A percentile compares a stretch with the other conserved stretches of the same genome.
phyloP scores from a whole-genome alignment of 768 basidiomycete genomes.

The Porpolomopsis calyptriformis region DNA sequence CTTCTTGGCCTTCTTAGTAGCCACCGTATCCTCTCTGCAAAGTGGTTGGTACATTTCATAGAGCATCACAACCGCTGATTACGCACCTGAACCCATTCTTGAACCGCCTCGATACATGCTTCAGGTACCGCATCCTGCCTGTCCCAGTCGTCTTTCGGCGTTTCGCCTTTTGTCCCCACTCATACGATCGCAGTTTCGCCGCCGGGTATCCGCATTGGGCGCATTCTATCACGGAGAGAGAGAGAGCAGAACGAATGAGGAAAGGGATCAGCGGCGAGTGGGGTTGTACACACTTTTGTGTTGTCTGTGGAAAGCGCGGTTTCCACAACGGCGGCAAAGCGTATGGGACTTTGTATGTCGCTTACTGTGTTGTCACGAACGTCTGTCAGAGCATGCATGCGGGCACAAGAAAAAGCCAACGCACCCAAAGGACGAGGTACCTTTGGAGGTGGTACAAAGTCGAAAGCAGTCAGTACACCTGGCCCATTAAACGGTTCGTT shows the following conservation, averaged over 20 bases:
- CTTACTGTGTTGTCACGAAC: slow-evolving; percentile 49
- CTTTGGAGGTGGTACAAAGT: slow-evolving; percentile 28
- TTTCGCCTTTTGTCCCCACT: slow-evolving; percentile 99
- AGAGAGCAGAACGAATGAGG: slow-evolving; percentile 4
- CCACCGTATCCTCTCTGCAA: slow-evolving; percentile 76
- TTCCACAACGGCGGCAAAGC: slow-evolving; percentile 93
- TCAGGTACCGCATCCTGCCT: slow-evolving; percentile 90
- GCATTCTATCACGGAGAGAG: slow-evolving; percentile 54
- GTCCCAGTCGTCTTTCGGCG: slow-evolving; percentile 99
- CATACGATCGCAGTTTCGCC: slow-evolving; percentile 89
- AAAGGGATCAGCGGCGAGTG: not conserved
- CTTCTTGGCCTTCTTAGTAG: slow-evolving; percentile 72
- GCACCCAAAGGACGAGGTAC: slow-evolving; percentile 94
- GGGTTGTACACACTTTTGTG: slow-evolving; percentile 70
- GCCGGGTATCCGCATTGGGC: slow-evolving; percentile 94
- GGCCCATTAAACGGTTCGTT: slow-evolving; percentile 8
- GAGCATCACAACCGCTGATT: not conserved
- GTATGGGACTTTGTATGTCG: slow-evolving; percentile 96
- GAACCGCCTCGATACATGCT: slow-evolving; percentile 87
- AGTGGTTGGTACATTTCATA: not conserved
- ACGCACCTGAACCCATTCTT: slow-evolving; percentile 94
- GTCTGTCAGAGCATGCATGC: not conserved
- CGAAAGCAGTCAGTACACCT: not conserved
- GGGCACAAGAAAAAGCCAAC: slow-evolving; percentile 22
- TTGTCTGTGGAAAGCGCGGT: slow-evolving; percentile 95